A percentile compares a stretch with the other conserved stretches of the same genome.
These are phyloP conservation scores for Vitis hybrid DNA, from an alignment of 177 flowering plant species.

Conservation along the genomic window DNA sequence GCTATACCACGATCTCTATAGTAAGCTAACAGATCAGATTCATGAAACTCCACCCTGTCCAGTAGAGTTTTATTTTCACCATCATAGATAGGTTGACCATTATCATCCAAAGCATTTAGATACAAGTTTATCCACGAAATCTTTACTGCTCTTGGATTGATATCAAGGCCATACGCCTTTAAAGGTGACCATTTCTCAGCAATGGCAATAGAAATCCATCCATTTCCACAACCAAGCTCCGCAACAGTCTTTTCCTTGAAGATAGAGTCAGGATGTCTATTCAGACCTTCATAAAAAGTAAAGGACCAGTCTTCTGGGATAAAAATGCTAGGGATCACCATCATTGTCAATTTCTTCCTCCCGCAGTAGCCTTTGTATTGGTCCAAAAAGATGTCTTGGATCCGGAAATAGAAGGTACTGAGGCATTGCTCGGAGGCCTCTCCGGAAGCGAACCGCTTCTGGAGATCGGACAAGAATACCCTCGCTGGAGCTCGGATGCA, in stretches of 20 bases:
- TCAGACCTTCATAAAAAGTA: conserved; percentile 93
- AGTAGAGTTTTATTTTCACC: conserved; percentile 79
- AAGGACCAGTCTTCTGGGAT: conserved; percentile 98
- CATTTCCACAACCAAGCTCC: conserved; percentile 98
- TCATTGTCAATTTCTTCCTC: conserved; percentile 78
- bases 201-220: conserved; percentile 96
- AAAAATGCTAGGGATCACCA: conserved; percentile 96
- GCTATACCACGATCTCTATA: conserved; percentile 75
- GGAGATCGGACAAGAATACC: conserved; percentile 67
- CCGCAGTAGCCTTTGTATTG: conserved; percentile 64
- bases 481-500: conserved; percentile 62
- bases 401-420: conserved; percentile 65
- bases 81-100: conserved; percentile 79
- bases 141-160: conserved; percentile 96
- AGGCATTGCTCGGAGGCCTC: conserved; percentile 54
- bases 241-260: conserved; percentile 88
- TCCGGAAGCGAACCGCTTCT: conserved; percentile 44
- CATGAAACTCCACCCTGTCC: conserved; percentile 96
- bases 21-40: conserved; percentile 87
- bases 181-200: conserved; percentile 91
- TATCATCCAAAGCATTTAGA: conserved; percentile 87
- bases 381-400: conserved; percentile 68
- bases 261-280: conserved; percentile 79
- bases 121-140: conserved; percentile 93
- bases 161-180: conserved; percentile 98